Base-by-base conservation (phyloP, 345 rosid species). In the Linum usitatissimum region DNA sequence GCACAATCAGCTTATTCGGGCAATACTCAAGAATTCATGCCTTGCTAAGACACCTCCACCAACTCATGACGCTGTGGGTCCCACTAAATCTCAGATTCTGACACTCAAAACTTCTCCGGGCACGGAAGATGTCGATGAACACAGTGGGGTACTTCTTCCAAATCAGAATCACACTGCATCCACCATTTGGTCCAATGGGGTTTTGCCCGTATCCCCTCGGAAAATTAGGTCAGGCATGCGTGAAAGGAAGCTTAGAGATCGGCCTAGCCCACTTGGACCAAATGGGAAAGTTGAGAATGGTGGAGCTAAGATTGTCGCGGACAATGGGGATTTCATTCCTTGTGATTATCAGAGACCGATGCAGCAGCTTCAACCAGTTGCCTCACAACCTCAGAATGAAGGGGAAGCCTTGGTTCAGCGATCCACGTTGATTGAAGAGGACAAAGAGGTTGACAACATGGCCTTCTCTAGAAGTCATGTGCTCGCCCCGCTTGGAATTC, bases 21-120 rank as follows among this genome's bases (percentile, higher is more conserved):
- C 95, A 3, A 83, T 94, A 57, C 73, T 90, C 84, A 94, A 79
- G 69, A 94, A 90, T 73, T 90, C 91, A 17, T 78, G 83, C 73
- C 85, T 80, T 31, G 89, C 87, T 20, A 84, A 82, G 70, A 74
- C 76, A 10, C 83, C 84, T 1, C 96, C 99, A 0, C 73, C 86
- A 19, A 42, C 72, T 70, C 73, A 74, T 23, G 85, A 86, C 59
- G 81, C 68, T 13, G 28, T 23, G 28, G 77, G 80, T 30, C 84
- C 78, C 6, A 20, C 74, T 9, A 87, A 84, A 71, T 77, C 91
- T 69, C 66, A 62, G 59, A 53, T 74, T 57, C 85, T 73, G 66
- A 63, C 61, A 10, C 57, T 74, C 9, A 81, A 73, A 70, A 63
- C 74, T 64, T 72, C 73, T 38, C 78, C 80, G 31, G 69, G 68